Evolutionary conservation across 2,329 filamentous ascomycete species (phyloP), one percentile per base, ranked within the genome.

Genomic region (Ophiostoma perfectum): DNA sequence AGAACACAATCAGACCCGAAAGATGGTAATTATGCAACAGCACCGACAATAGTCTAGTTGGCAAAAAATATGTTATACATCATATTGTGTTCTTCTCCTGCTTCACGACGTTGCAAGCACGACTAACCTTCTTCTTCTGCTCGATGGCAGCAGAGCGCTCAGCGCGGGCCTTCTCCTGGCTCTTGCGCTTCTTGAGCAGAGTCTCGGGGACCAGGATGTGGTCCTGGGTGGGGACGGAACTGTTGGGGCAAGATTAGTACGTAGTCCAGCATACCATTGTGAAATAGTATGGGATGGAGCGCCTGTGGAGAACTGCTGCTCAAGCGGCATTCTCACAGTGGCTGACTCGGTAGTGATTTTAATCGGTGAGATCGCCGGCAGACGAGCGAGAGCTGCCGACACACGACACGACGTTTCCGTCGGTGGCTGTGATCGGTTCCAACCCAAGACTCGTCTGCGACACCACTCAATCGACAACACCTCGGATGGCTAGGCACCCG

Each of bases 151-250:
- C 86, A 75, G 86, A 82, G 80, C 89, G 90, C 84, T 94, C 91
- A 81, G 95, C 93, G 81, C 93, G 91, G 81, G 93, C 93, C 89
- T 97, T 97, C 89, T 99, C 95, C 86, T 97, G 94, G 82, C 88
- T 92, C 93, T 99, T 99, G 86, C 95, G 92, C 92, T 99, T 99
- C 91, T 99, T 99, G 82, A 99, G 89, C 79, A 99, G 92, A 78
- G 95, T 99, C 92, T 99, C 95, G 76, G 95, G 95, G 80, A 98
- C 92, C 81, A 98, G 87, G 81, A 99, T 89, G 82, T 98, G 91
- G 82, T 97, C 92, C 83, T 93, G 84, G 82, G 93, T 96, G 76
- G 95, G 92, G 79, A 97, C 91, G 83, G 88, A 89, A 84, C 93
- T 97, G 80, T 71, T 96, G 79, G 70, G 72, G 67, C 70, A 81